Conservation (phyloP, 2,329 filamentous ascomycete genomes). For the Nemania diffusa region DNA sequence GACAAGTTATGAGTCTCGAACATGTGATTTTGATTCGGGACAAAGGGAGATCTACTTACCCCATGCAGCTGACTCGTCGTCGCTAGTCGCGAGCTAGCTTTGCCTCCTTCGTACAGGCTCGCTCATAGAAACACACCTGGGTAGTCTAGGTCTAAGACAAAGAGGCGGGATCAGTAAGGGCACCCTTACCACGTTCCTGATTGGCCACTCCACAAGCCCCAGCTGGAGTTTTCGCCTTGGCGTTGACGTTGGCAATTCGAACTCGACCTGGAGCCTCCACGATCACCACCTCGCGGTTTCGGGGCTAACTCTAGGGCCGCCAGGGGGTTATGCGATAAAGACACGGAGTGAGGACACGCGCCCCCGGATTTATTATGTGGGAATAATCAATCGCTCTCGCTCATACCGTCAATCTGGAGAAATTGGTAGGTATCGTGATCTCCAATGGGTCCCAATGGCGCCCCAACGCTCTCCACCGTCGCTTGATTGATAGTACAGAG, state of each 20-base stretch:
- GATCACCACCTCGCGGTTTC: slow-evolving; percentile 33
- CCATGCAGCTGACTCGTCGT: slow-evolving; percentile 40
- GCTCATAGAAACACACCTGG: too few relatives aligned
- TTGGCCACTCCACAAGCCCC: slow-evolving; percentile 44
- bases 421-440: slow-evolving; percentile 19
- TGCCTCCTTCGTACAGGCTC: slow-evolving; percentile 36
- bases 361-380: slow-evolving; percentile 25
- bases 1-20: slow-evolving; percentile 21
- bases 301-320: slow-evolving; percentile 32
- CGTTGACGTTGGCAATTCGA: slow-evolving; percentile 33
- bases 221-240: slow-evolving; percentile 37
- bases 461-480: neutral
- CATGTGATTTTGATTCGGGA: slow-evolving; percentile 31
- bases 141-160: neutral
- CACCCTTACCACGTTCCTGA: slow-evolving; percentile 23
- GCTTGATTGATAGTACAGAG: neutral
- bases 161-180: slow-evolving; percentile 6
- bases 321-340: slow-evolving; percentile 26
- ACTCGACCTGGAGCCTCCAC: slow-evolving; percentile 38
- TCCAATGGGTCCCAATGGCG: slow-evolving; percentile 5
- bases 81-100: slow-evolving; percentile 27
- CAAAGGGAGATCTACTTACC: slow-evolving; percentile 19
- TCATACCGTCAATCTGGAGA: slow-evolving; percentile 25
- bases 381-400: slow-evolving; percentile 24
- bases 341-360: slow-evolving; percentile 25